Evolutionary conservation across 202 grass and related monocot genomes (phyloP), one percentile per base, ranked within the genome.

Genomic region (Panicum hallii): DNA sequence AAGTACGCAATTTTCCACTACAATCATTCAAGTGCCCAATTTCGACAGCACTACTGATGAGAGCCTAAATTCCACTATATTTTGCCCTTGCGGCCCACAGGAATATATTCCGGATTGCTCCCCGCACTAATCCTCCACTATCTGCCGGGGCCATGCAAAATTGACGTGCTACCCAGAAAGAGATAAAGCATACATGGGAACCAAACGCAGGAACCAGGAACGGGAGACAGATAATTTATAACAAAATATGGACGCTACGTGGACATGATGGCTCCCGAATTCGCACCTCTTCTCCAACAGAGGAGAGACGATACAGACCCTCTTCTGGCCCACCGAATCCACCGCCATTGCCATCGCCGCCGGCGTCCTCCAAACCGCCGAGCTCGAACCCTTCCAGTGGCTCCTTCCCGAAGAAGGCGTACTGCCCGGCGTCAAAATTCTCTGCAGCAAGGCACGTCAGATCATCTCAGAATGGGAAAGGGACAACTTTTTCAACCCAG

Each of bases 331-430:
- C 89, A 71, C 41, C 70, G 82, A 93, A 89, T 78, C 88, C 84
- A 86, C 63, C 57, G 34, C 79, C 83, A 90, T 92, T 88, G 72
- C 11, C 62, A 67, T 83, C 74, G 15, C 78, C 70, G 28, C 52
- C 53, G 42, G 68, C 84, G 40, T 88, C 92, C 75, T 94, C 94
- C 77, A 97, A 91, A 30, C 92, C 82, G n/a, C 92, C 82, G 45
- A 94, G 81, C 44, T 94, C 90, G 53, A 91, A 75, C 55, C 91
- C 94, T 70, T 91, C 94, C 40, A 87, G 81, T 54, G 82, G 75
- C 41, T 89, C 86, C 87, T 93, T 97, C 9, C 90, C 90, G 52
- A 97, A 97, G 77, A 97, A 97, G 72, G 84, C 94, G 57, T 97
- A 97, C 87, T 89, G 92, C 57, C 86, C 89, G 45, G 94, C 94